Base-by-base conservation (phyloP, 2,329 filamentous ascomycete species). In the Monilinia aucupariae region DNA sequence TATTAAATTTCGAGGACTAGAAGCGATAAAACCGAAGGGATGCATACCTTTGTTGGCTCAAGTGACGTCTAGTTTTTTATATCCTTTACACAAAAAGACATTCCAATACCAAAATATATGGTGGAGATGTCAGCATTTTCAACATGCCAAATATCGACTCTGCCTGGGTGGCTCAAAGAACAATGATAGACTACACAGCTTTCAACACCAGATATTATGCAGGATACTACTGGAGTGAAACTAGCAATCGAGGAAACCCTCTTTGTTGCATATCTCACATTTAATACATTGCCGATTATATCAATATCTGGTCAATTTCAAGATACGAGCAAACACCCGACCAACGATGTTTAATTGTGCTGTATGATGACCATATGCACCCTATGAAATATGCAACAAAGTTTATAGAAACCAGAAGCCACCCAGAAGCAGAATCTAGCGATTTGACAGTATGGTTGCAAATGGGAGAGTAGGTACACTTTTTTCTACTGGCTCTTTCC, bases 11-110 rank as follows among this genome's bases (percentile, higher is more conserved):
- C 78, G 82, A 56, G 82, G 82, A 22, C 68, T 74, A 12, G 73
- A 72, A 3, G 81, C 82, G 64, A 79, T 84, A 66, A 71, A 69
- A 47, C 79, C 77, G 13, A 72, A 72, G 49, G 77, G 77, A 2
- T 81, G 81, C 4, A 74, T 76, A 47, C 76, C 78, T 60, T 82
- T 85, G 79, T 81, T 84, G 66, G 74, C 80, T 48, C 82, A 82
- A 78, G 76, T 83, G 4, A 79, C 76, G 39, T 77, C 82, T 61
- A 79, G 77, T 60, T 76, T 82, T 41, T 74, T 82, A 64, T 83
- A 65, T 79, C 76, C 65, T 84, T 81, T 69, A 77, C 83, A 17
- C 80, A 82, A 64, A 76, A 76, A 53, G 76, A 77, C 22, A 71
- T 78, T 32, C 77, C 80, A 9, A 78, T 84, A 74, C 82, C 82